Conservation (phyloP, 2,329 filamentous ascomycete species). For the Stenocarpella maydis region DNA sequence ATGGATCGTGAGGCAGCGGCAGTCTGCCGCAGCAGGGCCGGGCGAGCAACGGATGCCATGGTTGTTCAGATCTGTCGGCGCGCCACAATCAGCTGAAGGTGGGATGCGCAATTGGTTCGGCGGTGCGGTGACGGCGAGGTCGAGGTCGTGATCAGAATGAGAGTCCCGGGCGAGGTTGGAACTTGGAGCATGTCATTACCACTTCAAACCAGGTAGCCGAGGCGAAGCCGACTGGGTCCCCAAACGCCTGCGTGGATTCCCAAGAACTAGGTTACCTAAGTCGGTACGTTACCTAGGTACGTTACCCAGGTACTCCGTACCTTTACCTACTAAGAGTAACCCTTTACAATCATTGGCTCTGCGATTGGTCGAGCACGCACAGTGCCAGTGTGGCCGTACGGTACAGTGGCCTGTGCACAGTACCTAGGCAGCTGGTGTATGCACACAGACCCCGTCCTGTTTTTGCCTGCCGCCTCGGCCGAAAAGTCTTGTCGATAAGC, state of each 20-base stretch:
- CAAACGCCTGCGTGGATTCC: not conserved
- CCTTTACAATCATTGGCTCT: conserved; percentile 49
- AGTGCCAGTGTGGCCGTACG: too few species aligned
- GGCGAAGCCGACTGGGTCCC: conserved; percentile 50
- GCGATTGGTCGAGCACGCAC: conserved; percentile 52
- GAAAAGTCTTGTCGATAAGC: conserved; percentile 26
- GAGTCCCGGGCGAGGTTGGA: conserved; percentile 28
- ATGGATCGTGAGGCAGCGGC: conserved; percentile 50
- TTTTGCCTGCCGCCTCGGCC: conserved; percentile 26
- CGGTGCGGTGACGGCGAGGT: conserved; percentile 32
- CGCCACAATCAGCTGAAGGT: not conserved
- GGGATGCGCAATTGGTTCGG: conserved; percentile 20
- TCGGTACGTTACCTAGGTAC: too few species aligned
- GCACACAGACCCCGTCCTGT: too few species aligned
- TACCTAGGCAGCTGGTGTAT: too few species aligned
- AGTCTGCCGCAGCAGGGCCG: conserved; percentile 63
- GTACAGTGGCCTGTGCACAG: too few species aligned
- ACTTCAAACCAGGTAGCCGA: conserved; percentile 34
- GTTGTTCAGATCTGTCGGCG: conserved; percentile 35
- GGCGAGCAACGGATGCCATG: conserved; percentile 67
- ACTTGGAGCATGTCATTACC: conserved; percentile 32
- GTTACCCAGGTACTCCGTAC: too few species aligned
- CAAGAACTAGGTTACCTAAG: conserved; percentile 37
- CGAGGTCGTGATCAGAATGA: conserved; percentile 15
- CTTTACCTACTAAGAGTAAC: too few species aligned